Evolutionary conservation across 2,329 filamentous ascomycete species (phyloP), one percentile per base, ranked within the genome.

Genomic region (Chaetomium globosum): DNA sequence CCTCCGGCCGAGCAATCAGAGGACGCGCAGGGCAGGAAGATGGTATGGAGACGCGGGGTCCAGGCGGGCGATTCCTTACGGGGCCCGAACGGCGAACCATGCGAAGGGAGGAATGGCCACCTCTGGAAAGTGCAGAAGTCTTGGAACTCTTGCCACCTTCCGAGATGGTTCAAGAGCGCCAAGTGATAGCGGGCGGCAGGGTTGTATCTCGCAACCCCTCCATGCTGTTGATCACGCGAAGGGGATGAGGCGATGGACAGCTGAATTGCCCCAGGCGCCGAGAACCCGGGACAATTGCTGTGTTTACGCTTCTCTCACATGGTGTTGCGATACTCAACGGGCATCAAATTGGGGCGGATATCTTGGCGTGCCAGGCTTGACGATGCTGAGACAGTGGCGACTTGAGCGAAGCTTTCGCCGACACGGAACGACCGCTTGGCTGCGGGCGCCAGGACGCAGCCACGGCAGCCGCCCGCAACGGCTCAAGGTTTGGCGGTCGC

Each of bases 111-210:
- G 21, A 63, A 58, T 68, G 62, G 43, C 65, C 67, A 56, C 49
- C 55, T 69, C 53, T 64, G 65, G 61, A 66, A 69, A 67, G 60
- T 63, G 61, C 21, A 36, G 16, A 58, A 58, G 49, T 61, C 63
- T 65, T 65, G 61, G 67, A 59, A 57, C 13, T 28, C 63, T 67
- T 69, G 61, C 33, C 63, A 69, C 67, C 67, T 69, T 69, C 67
- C 67, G 49, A 67, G 59, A 69, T 55, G 31, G 67, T 65, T 46
- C 61, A 69, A 69, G 63, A 61, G 59, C 26, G 67, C 67, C 67
- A 66, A 69, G 67, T 59, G 65, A 67, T 64, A 69, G 48, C 52
- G 43, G 57, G 36, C 58, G 52, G 36, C 43, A 53, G 54, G 67
- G 54, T 60, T 62, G 59, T 46, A 31, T 52, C 23, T 46, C 55